Percentiles rank a stretch among this genome's conserved stretches.
phyloP scores from a whole-genome alignment of 1,139 yeast species.

The Yamadazyma mexicana region DNA sequence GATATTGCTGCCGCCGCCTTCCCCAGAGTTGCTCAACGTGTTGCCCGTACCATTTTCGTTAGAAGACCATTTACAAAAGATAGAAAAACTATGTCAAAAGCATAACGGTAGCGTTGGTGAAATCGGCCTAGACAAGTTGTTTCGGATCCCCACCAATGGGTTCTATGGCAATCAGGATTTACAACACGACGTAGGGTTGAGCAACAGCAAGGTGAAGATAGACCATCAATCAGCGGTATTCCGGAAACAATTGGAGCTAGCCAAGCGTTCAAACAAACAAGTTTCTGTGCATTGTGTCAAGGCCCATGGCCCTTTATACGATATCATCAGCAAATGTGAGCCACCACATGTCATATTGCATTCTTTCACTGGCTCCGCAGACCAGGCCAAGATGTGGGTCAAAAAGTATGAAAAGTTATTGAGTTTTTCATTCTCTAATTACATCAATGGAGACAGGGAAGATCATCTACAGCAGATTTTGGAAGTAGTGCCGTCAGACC shows the following conservation, averaged over 20 bases:
- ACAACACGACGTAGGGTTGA: constrained; percentile 23
- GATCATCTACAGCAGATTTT: constrained; percentile 27
- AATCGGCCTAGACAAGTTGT: constrained; percentile 79
- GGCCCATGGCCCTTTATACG: constrained; percentile 62
- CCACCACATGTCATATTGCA: constrained; percentile 59
- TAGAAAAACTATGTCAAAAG: constrained; percentile 19
- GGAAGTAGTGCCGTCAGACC: constrained; percentile 19
- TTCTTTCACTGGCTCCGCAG: constrained; percentile 82
- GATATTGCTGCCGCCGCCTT: constrained; percentile 48
- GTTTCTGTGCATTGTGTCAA: constrained; percentile 86
- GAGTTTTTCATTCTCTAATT: constrained; percentile 61
- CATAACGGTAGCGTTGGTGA: constrained; percentile 68
- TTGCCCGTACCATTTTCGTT: constrained; percentile 67
- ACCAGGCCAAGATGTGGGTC: constrained; percentile 60
- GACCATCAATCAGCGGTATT: constrained; percentile 66
- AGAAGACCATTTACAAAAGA: constrained; percentile 31
- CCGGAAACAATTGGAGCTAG: constrained; percentile 51
- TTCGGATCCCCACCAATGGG: constrained; percentile 65
- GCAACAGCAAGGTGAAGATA: constrained; percentile 53
- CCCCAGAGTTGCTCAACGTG: constrained; percentile 38
- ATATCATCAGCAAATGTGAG: constrained; percentile 30
- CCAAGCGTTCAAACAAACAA: constrained; percentile 46
- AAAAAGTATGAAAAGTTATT: constrained; percentile 26
- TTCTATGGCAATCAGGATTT: constrained; percentile 41
- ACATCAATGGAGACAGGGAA: constrained; percentile 50